Conservation (phyloP, 768 basidiomycete species). For the Rubroboletus satanas region DNA sequence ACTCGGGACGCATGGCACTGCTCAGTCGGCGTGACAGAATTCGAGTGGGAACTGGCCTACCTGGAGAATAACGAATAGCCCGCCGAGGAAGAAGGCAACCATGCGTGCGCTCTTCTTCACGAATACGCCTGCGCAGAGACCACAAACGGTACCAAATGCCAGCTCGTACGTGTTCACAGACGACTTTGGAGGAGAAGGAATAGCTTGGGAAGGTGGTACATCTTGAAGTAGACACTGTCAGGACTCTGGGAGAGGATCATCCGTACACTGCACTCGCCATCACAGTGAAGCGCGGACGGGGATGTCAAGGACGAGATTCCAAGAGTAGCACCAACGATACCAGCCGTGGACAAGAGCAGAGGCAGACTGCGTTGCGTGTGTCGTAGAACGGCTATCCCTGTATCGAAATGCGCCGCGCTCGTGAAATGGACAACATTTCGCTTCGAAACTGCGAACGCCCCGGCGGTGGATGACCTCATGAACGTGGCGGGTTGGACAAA, state of each 20-base stretch:
- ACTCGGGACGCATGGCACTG: slow-evolving; percentile 45
- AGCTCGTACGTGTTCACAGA: slow-evolving; percentile 78
- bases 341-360: slow-evolving; percentile 27
- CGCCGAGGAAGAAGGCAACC: slow-evolving; percentile 83
- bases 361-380: slow-evolving; percentile 8
- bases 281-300: slow-evolving; percentile 44
- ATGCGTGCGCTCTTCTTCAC: slow-evolving; percentile 91
- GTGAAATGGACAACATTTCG: not conserved
- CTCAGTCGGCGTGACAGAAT: not conserved
- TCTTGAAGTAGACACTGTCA: slow-evolving; percentile 10
- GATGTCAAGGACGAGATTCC: slow-evolving; percentile 38
- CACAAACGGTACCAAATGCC: slow-evolving; percentile 83
- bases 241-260: not conserved
- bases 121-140: slow-evolving; percentile 89
- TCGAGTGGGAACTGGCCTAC: slow-evolving; percentile 38
- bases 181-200: slow-evolving; percentile 48
- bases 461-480: not conserved
- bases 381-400: slow-evolving; percentile 1
- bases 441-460: slow-evolving; percentile 2
- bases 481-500: slow-evolving; percentile 1
- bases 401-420: not conserved
- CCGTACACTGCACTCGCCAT: slow-evolving; percentile 38
- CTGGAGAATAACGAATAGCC: slow-evolving; percentile 87
- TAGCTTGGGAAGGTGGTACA: slow-evolving; percentile 5
- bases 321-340: slow-evolving; percentile 42